Evolutionary conservation across 1,284 basidiomycete genomes (phyloP), one percentile per base, ranked within the genome.

Genomic region (Vanrija humicola): DNA sequence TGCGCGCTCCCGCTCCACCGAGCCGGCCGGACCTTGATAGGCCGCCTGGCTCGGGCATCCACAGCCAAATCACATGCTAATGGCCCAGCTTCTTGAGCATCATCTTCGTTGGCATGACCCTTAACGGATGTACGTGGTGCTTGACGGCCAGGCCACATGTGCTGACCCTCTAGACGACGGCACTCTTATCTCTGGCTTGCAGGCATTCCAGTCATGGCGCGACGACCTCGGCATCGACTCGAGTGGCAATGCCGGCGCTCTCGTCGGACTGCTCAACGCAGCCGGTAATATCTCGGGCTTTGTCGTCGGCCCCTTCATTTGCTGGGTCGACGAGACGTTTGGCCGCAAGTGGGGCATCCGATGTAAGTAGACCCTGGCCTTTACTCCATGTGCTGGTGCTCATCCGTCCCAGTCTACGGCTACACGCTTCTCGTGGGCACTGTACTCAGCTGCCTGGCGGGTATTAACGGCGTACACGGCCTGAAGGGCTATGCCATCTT

Each of bases 31-130:
- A 34, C 12, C 34, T 18, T 8, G 12, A 19, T 23, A 15, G 7
- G 18, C 16, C 8, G 28, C 38, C 23, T 15, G 43, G 16, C 46
- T 47, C 7, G 43, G 26, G 7, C 12, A 15, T 12, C 34, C 34
- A 10, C 34, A 2, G 9, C 34, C 34, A 34, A 34, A 12, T 34
- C 34, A 34, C 34, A 34, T 34, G 34, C 34, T 34, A 34, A 34
- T 34, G 34, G 34, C 34, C 58, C 49, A 76, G 74, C 61, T 78
- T 76, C 56, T 44, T 77, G 61, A 72, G 70, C 54, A 69, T 76
- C 64, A 74, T 78, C 64, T 74, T 74, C 43, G 68, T 76, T n/a
- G 76, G 76, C 42, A 73, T 76, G 72, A 51, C 76, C 39, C 62
- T 78, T 18, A 78, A 78, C 52, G 76, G 76, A 50, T 78, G 72